Evolutionary conservation across 352 stramenopile species (phyloP).

Genomic region (Pythium angustatum): DNA sequence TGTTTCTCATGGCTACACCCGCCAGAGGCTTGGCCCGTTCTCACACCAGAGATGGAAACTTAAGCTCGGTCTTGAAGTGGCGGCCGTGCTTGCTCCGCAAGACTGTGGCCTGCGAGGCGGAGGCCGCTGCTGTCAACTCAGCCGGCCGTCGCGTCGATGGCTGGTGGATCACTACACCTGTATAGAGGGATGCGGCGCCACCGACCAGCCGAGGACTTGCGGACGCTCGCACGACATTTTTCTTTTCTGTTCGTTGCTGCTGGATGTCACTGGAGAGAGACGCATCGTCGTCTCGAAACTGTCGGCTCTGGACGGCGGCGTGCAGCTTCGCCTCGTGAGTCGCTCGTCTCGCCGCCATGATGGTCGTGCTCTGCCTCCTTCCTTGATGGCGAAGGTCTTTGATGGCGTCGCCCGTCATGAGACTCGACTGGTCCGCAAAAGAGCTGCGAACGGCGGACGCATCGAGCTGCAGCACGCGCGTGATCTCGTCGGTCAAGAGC

Average conservation of each 20-base stretch:
- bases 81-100: constrained; percentile 18
- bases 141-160: background rate
- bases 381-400: constrained; percentile 25
- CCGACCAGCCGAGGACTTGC: background rate
- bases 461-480: constrained; percentile 54
- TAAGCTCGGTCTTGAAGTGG: constrained; percentile 30
- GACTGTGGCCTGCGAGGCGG: constrained; percentile 12
- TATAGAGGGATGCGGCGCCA: constrained; percentile 19
- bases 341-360: constrained; percentile 12
- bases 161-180: constrained; percentile 15
- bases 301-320: constrained; percentile 1
- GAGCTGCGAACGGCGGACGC: constrained; percentile 22
- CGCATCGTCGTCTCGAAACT: constrained; percentile 10
- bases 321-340: constrained; percentile 6
- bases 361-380: constrained; percentile 11
- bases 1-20: constrained; percentile 1
- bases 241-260: constrained; percentile 15
- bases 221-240: constrained; percentile 15
- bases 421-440: constrained; percentile 10
- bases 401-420: constrained; percentile 21
- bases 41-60: constrained; percentile 17
- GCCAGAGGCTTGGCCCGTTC: constrained; percentile 1
- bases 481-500: constrained; percentile 51
- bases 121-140: background rate
- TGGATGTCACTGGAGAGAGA: constrained; percentile 27